Evolutionary conservation across 164 flowering plant genomes (phyloP), one percentile per base, ranked within the genome.

Genomic region (Pachysandra terminalis): DNA sequence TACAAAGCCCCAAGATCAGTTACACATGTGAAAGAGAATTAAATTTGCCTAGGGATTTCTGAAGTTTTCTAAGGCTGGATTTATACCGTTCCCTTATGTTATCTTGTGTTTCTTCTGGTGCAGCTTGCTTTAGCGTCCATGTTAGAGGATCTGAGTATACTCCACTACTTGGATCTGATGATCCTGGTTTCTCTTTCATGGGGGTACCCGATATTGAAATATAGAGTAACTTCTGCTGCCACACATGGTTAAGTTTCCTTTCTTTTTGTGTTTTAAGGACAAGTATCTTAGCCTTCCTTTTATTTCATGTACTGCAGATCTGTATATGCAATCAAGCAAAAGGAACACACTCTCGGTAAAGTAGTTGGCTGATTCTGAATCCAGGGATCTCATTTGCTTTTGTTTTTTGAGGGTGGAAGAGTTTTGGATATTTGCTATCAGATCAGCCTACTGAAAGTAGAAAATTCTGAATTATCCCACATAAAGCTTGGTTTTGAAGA

Each of bases 91-190:
- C 51, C 15, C 10, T 15, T 1, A 10, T 10, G 12, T 55, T 21
- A 56, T 67, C 27, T 57, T 56, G 27, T 24, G 59, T 67, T n/a
- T n/a, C n/a, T 52, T 61, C 65, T 61, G 49, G 9, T 82, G 83
- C 81, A 93, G 98, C 93, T 68, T 89, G 96, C 86, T 91, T 78
- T 63, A 84, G 88, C 57, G 93, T 88, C 28, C 95, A 83, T 64
- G 92, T 91, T 67, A 86, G 97, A 87, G 96, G 95, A 81, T 88
- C 93, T 41, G 98, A 94, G 72, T 88, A 85, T 69, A 81, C 84
- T 61, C 91, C 88, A 3, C 68, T 79, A 45, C 78, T 82, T 8
- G 96, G 93, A 67, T 77, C 86, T 19, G 74, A 73, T 57, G 87
- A 87, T 67, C 77, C 86, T 51, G 71, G 77, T 71, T 88, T 73